These are phyloP conservation scores for Curvularia verruculosa DNA, from an alignment of 2,329 filamentous ascomycete genomes.

Conservation along the genomic window DNA sequence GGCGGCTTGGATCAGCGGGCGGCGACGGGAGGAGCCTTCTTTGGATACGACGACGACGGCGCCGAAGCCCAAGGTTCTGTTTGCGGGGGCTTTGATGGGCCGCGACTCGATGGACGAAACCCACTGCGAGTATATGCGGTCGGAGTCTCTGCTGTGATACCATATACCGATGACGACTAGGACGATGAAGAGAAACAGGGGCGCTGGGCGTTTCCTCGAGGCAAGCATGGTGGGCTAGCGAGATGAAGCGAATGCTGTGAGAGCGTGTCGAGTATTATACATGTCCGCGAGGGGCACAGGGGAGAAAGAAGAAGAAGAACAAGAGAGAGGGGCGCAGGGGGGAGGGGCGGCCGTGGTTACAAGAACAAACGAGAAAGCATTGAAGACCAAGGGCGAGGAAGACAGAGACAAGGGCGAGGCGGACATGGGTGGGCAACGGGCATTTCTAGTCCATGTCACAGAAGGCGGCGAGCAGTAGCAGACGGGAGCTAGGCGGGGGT, in stretches of 20 bases:
- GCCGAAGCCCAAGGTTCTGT: conserved; percentile 50
- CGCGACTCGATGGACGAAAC: conserved; percentile 32
- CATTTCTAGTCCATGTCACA: conserved; percentile 23
- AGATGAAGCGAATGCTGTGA: conserved; percentile 14
- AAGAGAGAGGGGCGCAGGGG: conserved; percentile 4
- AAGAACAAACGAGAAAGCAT: conserved; percentile 2
- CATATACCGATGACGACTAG: conserved; percentile 36
- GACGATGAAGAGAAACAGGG: conserved; percentile 36
- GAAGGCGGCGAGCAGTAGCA: conserved; percentile 16
- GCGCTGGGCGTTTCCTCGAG: conserved; percentile 39
- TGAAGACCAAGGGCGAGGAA: neutral
- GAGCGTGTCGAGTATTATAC: conserved; percentile 27
- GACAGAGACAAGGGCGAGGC: conserved; percentile 8
- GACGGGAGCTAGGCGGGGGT: conserved; percentile 15
- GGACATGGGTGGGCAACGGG: conserved; percentile 18
- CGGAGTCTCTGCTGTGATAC: conserved; percentile 36
- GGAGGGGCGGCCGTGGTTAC: conserved; percentile 4
- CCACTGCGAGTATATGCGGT: conserved; percentile 41
- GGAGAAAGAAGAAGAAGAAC: neutral
- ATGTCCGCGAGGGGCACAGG: conserved; percentile 20
- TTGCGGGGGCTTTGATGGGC: conserved; percentile 38
- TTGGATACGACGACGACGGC: conserved; percentile 52
- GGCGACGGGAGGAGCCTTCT: conserved; percentile 48
- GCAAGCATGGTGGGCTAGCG: conserved; percentile 37
- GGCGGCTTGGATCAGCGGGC: conserved; percentile 49